Evolutionary conservation across 2,329 filamentous ascomycete genomes (phyloP), one percentile per base, ranked within the genome.

Genomic region (Zasmidium citrigriseum): DNA sequence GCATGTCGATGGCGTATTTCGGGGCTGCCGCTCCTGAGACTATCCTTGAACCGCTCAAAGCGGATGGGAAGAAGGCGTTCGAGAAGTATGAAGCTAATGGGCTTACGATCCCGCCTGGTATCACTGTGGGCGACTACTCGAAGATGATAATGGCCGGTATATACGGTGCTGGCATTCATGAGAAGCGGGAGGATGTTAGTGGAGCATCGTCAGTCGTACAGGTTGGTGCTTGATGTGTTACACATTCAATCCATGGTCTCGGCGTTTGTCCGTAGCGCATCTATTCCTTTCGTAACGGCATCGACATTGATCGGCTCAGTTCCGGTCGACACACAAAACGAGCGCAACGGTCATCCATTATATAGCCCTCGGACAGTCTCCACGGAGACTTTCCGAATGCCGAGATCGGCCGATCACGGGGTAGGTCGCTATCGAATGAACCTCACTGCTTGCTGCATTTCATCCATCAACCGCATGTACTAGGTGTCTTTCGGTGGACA

Each of bases 1-100:
- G 66, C 24, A 55, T 66, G 50, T 59, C 54, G 5, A 68, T 68
- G 65, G 66, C 65, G 27, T 68, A 68, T 45, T 68, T 68, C 45
- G 63, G 57, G 7, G 52, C 54, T 10, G 64, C 65, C 2, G 52
- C 49, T 41, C 64, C 64, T 1, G 65, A 67, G 2, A 67, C 65
- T 12, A 54, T 66, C 9, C 54, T 68, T 20, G 52, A 63, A 46
- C 64, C 64, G 22, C 20, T 59, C 11, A 54, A 51, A 46, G n/a
- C 20, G 5, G 51, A 51, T 22, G 49, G 49, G 3, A 41, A 41
- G 25, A 22, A 34, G 29, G 29, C 27, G n/a, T 20, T 52, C 22
- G 59, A 54, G 11, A 49, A 44, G 45, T 67, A 67, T 51, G 48
- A 60, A 46, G 54, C 62, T 1, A 67, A 67, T 49, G 65, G 65